A percentile compares a stretch with the other conserved stretches of the same genome.
phyloP scores from a whole-genome alignment of 495 filamentous ascomycete species.

The Penicillium tannophilum region DNA sequence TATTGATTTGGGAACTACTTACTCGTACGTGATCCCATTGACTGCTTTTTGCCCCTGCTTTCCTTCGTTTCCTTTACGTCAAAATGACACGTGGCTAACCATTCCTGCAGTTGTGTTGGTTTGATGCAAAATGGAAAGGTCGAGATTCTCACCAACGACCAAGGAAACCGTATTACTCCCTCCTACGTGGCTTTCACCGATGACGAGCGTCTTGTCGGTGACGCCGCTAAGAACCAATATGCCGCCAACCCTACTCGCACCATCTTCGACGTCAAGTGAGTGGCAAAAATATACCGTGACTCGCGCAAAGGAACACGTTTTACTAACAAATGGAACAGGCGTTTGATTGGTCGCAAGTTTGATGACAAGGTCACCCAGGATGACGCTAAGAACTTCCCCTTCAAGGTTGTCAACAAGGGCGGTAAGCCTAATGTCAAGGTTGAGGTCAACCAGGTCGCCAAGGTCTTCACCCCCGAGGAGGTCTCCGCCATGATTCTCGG shows the following conservation, averaged over 20 bases:
- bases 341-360: slow-evolving; percentile 88
- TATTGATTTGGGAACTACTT: slow-evolving; percentile 98
- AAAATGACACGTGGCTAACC: slow-evolving; percentile 20
- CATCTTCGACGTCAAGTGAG: slow-evolving; percentile 92
- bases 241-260: slow-evolving; percentile 87
- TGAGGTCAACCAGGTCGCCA: slow-evolving; percentile 69
- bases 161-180: slow-evolving; percentile 98
- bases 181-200: slow-evolving; percentile 99
- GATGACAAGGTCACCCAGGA: slow-evolving; percentile 80
- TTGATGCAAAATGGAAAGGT: slow-evolving; percentile 99
- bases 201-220: slow-evolving; percentile 95
- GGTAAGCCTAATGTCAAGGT: slow-evolving; percentile 82
- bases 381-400: slow-evolving; percentile 90
- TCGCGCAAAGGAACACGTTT: background rate
- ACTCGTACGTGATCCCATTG: slow-evolving; percentile 60
- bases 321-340: slow-evolving; percentile 53
- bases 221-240: slow-evolving; percentile 99
- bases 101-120: slow-evolving; percentile 72
- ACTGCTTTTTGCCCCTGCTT: background rate
- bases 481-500: slow-evolving; percentile 80
- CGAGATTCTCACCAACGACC: slow-evolving; percentile 95
- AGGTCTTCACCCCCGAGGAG: slow-evolving; percentile 83
- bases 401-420: slow-evolving; percentile 79
- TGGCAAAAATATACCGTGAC: slow-evolving; percentile 19
- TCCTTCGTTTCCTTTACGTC: background rate